Conservation (phyloP, 495 filamentous ascomycete genomes). For the Cairneyella variabilis region DNA sequence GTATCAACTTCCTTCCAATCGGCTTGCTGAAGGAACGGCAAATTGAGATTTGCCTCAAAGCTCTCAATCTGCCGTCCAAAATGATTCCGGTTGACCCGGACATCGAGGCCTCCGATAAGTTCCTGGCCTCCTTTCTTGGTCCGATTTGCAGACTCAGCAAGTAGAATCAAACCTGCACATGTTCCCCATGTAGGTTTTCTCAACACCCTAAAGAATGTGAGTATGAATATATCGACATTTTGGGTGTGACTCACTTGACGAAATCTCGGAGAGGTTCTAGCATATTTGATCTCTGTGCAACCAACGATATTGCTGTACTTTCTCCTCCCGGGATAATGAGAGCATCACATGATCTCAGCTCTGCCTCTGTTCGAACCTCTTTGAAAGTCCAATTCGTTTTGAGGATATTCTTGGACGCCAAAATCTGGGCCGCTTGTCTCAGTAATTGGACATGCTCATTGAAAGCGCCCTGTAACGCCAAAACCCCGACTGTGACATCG, state of each 20-base stretch:
- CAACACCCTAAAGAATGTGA: constrained; percentile 39
- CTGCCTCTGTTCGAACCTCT: constrained; percentile 72
- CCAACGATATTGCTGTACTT: constrained; percentile 88
- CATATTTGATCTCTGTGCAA: constrained; percentile 74
- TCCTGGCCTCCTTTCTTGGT: constrained; percentile 92
- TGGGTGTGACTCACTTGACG: constrained; percentile 68
- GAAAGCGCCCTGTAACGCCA: constrained; percentile 94
- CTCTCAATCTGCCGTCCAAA: constrained; percentile 94
- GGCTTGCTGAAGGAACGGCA: constrained; percentile 61
- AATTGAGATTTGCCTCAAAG: constrained; percentile 72
- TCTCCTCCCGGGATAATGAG: constrained; percentile 92
- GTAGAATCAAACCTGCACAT: constrained; percentile 89
- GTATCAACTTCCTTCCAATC: constrained; percentile 27
- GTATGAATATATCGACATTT: constrained; percentile 4
- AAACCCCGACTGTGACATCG: constrained; percentile 64
- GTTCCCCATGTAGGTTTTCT: constrained; percentile 93
- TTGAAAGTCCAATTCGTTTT: constrained; percentile 49
- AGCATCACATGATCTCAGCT: constrained; percentile 72
- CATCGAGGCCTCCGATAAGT: constrained; percentile 86
- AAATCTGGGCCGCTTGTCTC: constrained; percentile 52
- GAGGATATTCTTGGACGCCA: constrained; percentile 29
- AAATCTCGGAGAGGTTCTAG: constrained; percentile 85
- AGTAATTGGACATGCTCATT: constrained; percentile 81
- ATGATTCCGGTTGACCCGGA: constrained; percentile 90
- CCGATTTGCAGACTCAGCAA: constrained; percentile 81